Conservation (phyloP, 176 grass and related monocot genomes). For the Carex parvula region DNA sequence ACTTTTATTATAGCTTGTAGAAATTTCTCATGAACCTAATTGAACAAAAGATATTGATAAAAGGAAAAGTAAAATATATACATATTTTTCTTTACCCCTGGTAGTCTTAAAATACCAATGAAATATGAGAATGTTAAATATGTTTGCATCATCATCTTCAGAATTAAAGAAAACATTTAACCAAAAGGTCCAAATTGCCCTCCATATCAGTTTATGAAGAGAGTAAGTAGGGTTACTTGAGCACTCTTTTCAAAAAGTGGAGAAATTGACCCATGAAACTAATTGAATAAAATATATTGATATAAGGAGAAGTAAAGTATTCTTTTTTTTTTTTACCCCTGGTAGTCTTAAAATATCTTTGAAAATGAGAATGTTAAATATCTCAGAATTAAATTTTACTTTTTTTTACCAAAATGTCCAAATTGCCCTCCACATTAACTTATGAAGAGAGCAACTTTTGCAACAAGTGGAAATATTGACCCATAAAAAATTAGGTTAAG, state of each 20-base stretch:
- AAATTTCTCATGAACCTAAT: conserved; percentile 69
- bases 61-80: not conserved
- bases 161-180: too few species aligned
- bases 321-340: too few species aligned
- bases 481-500: not conserved
- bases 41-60: not conserved
- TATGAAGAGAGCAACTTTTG: not conserved
- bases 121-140: not conserved
- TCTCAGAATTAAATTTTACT: too few species aligned
- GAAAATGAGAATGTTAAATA: too few species aligned
- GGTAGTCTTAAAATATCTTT: too few species aligned
- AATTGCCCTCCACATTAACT: too few species aligned
- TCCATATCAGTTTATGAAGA: not conserved
- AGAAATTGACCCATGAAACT: too few species aligned
- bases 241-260: too few species aligned
- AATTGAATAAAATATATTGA: too few species aligned
- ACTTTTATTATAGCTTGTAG: conserved; percentile 43
- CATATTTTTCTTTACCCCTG: not conserved
- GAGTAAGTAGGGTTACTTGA: too few species aligned
- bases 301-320: too few species aligned
- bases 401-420: too few species aligned
- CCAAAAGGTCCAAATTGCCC: not conserved
- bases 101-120: not conserved
- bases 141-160: not conserved
- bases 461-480: not conserved